Conservation (phyloP, 257 asterid genomes). For the Cinchona pubescens region DNA sequence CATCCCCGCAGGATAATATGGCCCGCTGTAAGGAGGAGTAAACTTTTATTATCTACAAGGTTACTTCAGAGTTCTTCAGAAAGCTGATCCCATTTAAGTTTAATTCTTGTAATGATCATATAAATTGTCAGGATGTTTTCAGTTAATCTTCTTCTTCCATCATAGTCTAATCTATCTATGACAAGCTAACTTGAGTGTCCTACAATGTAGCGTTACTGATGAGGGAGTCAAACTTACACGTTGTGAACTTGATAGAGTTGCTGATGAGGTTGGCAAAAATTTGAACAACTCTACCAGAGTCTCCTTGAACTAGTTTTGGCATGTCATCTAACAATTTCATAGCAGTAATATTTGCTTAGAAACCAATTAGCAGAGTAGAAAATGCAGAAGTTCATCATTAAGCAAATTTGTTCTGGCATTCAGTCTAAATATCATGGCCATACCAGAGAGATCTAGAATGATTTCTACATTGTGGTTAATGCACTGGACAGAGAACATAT, state of each 20-base stretch:
- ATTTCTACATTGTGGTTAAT: slow-evolving; percentile 82
- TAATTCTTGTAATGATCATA: slow-evolving; percentile 4
- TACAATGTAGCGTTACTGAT: neutral
- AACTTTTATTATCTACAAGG: slow-evolving; percentile 16
- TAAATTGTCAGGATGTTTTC: neutral
- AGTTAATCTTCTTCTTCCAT: neutral
- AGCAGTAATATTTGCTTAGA: slow-evolving; percentile 11
- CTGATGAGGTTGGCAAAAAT: slow-evolving; percentile 77
- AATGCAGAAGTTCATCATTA: neutral
- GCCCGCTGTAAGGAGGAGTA: slow-evolving; percentile 58
- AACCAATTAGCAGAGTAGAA: slow-evolving; percentile 4
- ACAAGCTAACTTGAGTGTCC: neutral
- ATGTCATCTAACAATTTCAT: slow-evolving; percentile 62
- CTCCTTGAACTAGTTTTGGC: slow-evolving; percentile 84
- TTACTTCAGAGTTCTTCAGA: slow-evolving; percentile 5
- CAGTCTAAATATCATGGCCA: neutral
- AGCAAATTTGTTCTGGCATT: neutral
- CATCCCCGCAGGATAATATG: slow-evolving; percentile 77
- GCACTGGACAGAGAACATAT: slow-evolving; percentile 91
- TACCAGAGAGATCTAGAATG: slow-evolving; percentile 87
- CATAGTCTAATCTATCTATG: neutral
- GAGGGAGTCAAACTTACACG: slow-evolving; percentile 46
- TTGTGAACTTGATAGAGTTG: slow-evolving; percentile 86
- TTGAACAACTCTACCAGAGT: slow-evolving; percentile 89
- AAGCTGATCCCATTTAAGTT: neutral